Conservation (phyloP, 768 basidiomycete genomes). For the Mycena rebaudengoi region DNA sequence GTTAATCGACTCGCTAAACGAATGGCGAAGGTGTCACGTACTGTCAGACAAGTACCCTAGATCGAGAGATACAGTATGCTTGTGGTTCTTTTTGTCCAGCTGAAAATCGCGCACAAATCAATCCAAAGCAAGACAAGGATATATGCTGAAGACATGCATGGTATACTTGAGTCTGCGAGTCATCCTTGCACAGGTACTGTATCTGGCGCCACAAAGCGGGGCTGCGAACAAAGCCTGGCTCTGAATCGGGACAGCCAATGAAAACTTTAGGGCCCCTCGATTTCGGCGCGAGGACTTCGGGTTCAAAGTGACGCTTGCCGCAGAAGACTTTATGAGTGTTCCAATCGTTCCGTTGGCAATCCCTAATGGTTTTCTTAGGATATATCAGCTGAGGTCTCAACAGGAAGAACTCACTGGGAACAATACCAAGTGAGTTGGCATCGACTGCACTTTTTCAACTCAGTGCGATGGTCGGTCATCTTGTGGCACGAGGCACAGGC, state of each 20-base stretch:
- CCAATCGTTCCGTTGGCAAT: slow-evolving; percentile 16
- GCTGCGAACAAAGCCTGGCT: neutral
- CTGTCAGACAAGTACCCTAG: too few species aligned
- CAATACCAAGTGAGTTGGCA: neutral
- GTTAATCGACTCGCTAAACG: too few species aligned
- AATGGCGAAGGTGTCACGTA: too few species aligned
- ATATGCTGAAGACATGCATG: too few species aligned
- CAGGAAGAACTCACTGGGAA: neutral
- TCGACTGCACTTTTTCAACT: neutral
- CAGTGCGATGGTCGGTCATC: neutral
- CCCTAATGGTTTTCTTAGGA: neutral
- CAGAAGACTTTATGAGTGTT: neutral
- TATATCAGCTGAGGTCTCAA: neutral
- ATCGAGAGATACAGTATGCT: too few species aligned
- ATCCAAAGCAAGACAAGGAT: too few species aligned
- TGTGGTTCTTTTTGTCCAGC: too few species aligned
- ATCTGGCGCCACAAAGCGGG: slow-evolving; percentile 8
- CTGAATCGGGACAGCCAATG: neutral
- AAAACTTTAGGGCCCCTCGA: neutral
- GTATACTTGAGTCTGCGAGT: neutral
- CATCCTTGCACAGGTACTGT: neutral
- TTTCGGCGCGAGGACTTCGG: neutral
- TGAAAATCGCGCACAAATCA: too few species aligned
- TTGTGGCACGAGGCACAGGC: neutral
- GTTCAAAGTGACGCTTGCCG: neutral